Evolutionary conservation across 163 green algal genomes (phyloP), one percentile per base, ranked within the genome.

Genomic region (Volvox carteri): DNA sequence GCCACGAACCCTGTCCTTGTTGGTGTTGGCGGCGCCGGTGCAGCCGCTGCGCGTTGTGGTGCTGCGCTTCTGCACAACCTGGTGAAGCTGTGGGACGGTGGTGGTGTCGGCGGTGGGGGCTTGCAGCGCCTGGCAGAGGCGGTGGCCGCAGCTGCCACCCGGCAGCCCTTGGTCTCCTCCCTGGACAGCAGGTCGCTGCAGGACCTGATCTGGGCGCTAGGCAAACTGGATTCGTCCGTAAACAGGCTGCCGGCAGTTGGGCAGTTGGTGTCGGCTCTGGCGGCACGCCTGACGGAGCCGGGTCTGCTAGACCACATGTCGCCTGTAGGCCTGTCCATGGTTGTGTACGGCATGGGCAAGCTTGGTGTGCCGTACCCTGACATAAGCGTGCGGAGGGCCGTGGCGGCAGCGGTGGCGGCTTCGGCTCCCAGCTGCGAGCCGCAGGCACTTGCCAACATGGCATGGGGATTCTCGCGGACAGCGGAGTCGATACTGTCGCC

Each of bases 261-360:
- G 54, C 78, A 86, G 54, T 39, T 86, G 37, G 21, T 86, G 25
- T 9, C 23, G 62, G 39, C 54, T 30, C 81, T 87, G 33, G 30
- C 23, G 23, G 46, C 33, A n/a, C 65, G 81, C 5, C 65, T 87
- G 48, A 46, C 46, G 21, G 46, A 87, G 81, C 81, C 81, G 46
- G 81, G 81, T 44, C 67, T 87, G 19, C 67, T 87, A 33, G 9
- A 21, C 1, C 41, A 46, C 33, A 87, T 87, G 81, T 25, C 65
- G 14, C 33, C 81, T 11, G 44, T 87, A 4, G 81, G 81, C 2
- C 48, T 87, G 46, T 87, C 81, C 21, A 87, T 87, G 81, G 42
- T 87, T 44, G 65, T 87, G 81, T 87, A 87, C 62, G 81, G 81
- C 44, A 79, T 79, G 65, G 81, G 65, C 8, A 87, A 87, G 48